Evolutionary conservation across 1,284 basidiomycete genomes (phyloP), one percentile per base, ranked within the genome.

Genomic region (Pseudozyma hubeiensis): DNA sequence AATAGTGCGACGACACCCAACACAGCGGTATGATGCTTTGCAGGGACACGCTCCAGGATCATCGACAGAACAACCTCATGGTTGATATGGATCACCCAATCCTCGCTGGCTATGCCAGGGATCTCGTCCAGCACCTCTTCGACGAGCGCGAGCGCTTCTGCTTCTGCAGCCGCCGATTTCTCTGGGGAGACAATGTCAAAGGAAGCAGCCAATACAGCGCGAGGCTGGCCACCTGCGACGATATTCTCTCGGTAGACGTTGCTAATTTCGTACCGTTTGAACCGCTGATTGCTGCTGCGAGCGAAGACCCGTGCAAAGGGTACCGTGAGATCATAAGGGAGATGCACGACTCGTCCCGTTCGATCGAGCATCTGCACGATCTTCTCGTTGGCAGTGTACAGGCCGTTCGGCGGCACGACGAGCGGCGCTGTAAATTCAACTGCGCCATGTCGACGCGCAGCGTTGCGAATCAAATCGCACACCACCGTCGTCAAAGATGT

Each of bases 401-500:
- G 86, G 0, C 85, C 85, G 29, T 86, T 87, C 30, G 87, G 86
- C 0, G 94, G 95, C 77, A 94, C 89, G 5, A 97, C 86, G 14
- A 96, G 85, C 0, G 93, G 91, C 0, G 93, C 90, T 71, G 93
- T 91, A 82, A 91, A 89, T 75, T 94, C 90, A 3, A 97, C 90
- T 0, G 95, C 94, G 7, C 95, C 95, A 77, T 95, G 94, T 2
- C 95, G 87, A 48, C 90, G 89, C 83, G 97, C 94, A 13, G 95
- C 89, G 7, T 90, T 86, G 3, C 89, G 87, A 4, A 97, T 86
- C 24, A 90, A 89, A 59, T 93, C 91, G 66, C 91, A 88, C 4
- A 96, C 92, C 3, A 92, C 90, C 35, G 90, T 89, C 61, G 92
- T 91, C 48, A 93, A 85, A 1, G 90, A 87, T 2, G 90, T 88